Base-by-base conservation (phyloP, 2,329 filamentous ascomycete genomes). In the Microthyrium microscopicum region DNA sequence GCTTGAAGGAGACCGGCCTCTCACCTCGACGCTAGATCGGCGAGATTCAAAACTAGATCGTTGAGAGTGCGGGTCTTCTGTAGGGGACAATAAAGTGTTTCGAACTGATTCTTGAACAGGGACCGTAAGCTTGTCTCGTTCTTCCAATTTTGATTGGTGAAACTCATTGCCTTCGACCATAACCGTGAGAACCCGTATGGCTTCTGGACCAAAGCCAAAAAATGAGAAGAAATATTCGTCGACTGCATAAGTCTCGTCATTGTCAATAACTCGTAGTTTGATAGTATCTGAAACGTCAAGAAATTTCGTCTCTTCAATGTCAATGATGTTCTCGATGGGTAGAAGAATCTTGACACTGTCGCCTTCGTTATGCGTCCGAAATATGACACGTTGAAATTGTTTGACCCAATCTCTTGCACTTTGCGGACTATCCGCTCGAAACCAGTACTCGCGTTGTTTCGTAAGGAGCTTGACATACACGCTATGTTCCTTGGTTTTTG, bases 221-320 rank as follows among this genome's bases (percentile, higher is more conserved):
- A 95, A 95, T 0, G 85, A 89, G 53, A 98, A 95, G 52, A 91
- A 95, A 52, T 95, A 94, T 73, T 98, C 89, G 46, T 98, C 89
- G 41, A 95, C 81, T 3, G 85, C 85, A 55, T 80, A 95, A 0
- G 83, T 91, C 54, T 94, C 87, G 42, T 89, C 82, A 42, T 84
- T 91, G 48, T 94, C 85, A 36, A 95, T 75, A 27, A 94, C 83
- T 24, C 83, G 73, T 40, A 98, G 75, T 55, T 92, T 94, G 59
- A 91, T 78, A 0, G 89, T 95, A 41, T 94, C 82, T 16, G 84
- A 83, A 52, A 92, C 84, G 41, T 91, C 82, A 35, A 92, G 68
- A 58, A 94, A 83, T 36, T 82, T 77, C 30, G 77, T 89, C 42
- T 93, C 81, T 52, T 95, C 89, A 29, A 95, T 74, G 44, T 95